phyloP scores from a whole-genome alignment of 2,329 filamentous ascomycete species.

The Aspergillus unguis region DNA sequence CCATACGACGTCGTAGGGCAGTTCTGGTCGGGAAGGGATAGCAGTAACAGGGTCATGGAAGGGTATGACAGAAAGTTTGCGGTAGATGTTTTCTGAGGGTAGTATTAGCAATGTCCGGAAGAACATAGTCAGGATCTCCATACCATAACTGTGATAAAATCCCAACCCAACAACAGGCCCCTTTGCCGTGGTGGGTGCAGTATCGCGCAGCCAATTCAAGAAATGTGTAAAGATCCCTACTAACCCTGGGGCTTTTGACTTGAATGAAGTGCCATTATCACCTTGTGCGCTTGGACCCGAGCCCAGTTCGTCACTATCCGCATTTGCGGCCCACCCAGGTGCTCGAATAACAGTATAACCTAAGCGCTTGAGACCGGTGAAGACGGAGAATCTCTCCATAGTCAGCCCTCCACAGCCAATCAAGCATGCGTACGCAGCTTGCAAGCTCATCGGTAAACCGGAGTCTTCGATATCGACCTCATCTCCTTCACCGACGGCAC shows the following conservation, averaged over 20 bases:
- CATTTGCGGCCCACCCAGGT: constrained; percentile 44
- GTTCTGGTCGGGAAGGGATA: constrained; percentile 23
- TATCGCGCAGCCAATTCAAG: constrained; percentile 32
- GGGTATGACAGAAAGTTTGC: constrained; percentile 69
- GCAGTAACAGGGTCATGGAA: constrained; percentile 59
- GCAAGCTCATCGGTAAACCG: constrained; percentile 81
- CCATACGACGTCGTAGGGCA: constrained; percentile 71
- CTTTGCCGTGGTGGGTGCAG: constrained; percentile 29
- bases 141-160: constrained; percentile 54
- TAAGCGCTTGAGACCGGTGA: constrained; percentile 73
- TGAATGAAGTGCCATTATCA: not conserved
- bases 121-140: constrained; percentile 12
- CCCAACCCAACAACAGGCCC: constrained; percentile 53
- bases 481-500: constrained; percentile 23
- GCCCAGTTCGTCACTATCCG: constrained; percentile 26
- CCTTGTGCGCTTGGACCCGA: not conserved
- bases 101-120: constrained; percentile 23
- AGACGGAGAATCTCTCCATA: constrained; percentile 84
- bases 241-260: constrained; percentile 23
- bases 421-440: constrained; percentile 83
- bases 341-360: constrained; percentile 81
- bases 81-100: constrained; percentile 66
- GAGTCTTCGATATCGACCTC: constrained; percentile 50
- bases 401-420: constrained; percentile 64
- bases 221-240: constrained; percentile 32